Evolutionary conservation across 257 asterid genomes (phyloP).

Genomic region (Solanum chilense): DNA sequence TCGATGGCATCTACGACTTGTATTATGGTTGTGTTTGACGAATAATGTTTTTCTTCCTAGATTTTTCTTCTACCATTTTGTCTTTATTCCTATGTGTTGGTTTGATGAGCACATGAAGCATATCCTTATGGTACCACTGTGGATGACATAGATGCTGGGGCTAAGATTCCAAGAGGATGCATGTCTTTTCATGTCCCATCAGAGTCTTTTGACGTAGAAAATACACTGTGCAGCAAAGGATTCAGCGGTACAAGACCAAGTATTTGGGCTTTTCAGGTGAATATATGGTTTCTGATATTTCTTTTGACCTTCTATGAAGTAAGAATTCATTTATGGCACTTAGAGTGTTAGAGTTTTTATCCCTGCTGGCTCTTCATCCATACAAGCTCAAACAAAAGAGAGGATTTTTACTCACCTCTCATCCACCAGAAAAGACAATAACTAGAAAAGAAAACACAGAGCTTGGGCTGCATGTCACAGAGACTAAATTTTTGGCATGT

Average conservation of each 20-base stretch:
- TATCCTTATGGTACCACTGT: not conserved
- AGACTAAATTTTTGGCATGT: not conserved
- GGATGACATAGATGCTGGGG: slow-evolving; percentile 42
- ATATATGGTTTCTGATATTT: not conserved
- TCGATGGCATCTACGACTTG: not conserved
- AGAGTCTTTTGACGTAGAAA: slow-evolving; percentile 48
- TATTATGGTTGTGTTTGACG: not conserved
- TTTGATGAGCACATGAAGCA: slow-evolving; percentile 1
- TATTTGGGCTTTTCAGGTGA: slow-evolving; percentile 78
- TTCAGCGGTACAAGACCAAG: slow-evolving; percentile 68
- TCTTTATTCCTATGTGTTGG: not conserved
- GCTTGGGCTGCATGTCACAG: not conserved
- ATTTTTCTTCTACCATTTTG: not conserved
- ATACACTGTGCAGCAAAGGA: slow-evolving; percentile 45
- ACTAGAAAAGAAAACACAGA: not conserved
- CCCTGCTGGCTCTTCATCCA: not conserved
- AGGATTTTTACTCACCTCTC: not conserved
- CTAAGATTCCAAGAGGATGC: slow-evolving; percentile 72
- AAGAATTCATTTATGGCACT: not conserved
- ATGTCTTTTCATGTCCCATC: slow-evolving; percentile 45
- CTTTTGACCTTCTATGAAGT: not conserved
- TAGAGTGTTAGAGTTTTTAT: not conserved
- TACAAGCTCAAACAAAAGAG: not conserved
- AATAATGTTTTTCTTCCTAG: not conserved
- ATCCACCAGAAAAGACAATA: not conserved